Evolutionary conservation across 306 rosid species (phyloP), one percentile per base, ranked within the genome.

Genomic region (Urtica urens): DNA sequence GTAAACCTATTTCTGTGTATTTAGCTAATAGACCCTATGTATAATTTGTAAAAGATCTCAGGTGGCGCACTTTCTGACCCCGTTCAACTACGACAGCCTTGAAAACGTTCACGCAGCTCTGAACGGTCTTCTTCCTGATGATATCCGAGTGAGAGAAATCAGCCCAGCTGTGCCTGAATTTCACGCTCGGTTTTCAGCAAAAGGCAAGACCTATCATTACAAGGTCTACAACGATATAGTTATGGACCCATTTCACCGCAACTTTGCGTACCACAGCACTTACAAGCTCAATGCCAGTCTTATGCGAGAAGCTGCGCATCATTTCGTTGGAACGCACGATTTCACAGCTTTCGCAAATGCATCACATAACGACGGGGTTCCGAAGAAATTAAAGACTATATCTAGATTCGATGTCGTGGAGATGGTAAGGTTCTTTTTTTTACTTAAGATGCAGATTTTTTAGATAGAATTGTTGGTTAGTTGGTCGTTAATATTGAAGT

Each of bases 11-110:
- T n/a, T n/a, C n/a, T n/a, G n/a, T n/a, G n/a, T n/a, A n/a, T n/a
- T n/a, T n/a, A n/a, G n/a, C n/a, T n/a, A n/a, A n/a, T n/a, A n/a
- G n/a, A n/a, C n/a, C n/a, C n/a, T n/a, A n/a, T 63, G 19, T 57
- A 57, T 48, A 13, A 31, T 42, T 30, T 19, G 54, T 78, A 57
- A 53, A n/a, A 53, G 72, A 48, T 68, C 64, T 60, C 82, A 88
- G 97, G 97, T 81, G 60, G 97, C 95, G 27, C 97, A 90, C 66
- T 90, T 84, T 56, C 20, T 72, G 38, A 90, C 93, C 14, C 95
- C 95, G 10, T 84, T 78, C 72, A 78, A 72, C 83, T 79, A 81
- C 28, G 77, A 72, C 56, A 81, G 61, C 57, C 68, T 90, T 69
- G 84, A 72, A 1, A 49, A 37, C 15, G 33, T 90, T 62, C 95